These are phyloP conservation scores for Piloderma croceum DNA, from an alignment of 768 basidiomycete genomes.

Conservation along the genomic window DNA sequence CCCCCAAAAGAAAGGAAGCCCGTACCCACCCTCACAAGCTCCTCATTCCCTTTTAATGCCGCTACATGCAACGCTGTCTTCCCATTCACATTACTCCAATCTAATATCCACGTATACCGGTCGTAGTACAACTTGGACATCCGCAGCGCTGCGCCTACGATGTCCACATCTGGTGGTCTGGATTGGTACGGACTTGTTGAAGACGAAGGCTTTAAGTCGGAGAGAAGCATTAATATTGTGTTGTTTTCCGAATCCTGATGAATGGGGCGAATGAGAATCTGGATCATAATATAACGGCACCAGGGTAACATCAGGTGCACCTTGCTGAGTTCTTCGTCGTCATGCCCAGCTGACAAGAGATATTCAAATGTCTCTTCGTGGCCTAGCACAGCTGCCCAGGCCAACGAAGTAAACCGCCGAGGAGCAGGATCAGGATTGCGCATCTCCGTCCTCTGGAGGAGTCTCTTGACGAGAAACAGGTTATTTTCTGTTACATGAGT, in stretches of 20 bases:
- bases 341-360: slow-evolving; percentile 78
- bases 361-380: slow-evolving; percentile 93
- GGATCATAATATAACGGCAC: no score
- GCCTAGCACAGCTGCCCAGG: slow-evolving; percentile 86
- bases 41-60: slow-evolving; percentile 83
- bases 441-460: slow-evolving; percentile 82
- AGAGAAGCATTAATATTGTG: slow-evolving; percentile 90
- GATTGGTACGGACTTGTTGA: slow-evolving; percentile 40
- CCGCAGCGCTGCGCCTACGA: slow-evolving; percentile 64
- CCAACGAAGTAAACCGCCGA: slow-evolving; percentile 78
- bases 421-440: slow-evolving; percentile 80
- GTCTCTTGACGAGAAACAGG: slow-evolving; percentile 84
- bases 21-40: slow-evolving; percentile 70
- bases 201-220: slow-evolving; percentile 61
- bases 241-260: slow-evolving; percentile 85
- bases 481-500: slow-evolving; percentile 70
- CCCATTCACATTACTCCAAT: slow-evolving; percentile 89
- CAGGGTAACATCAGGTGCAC: no score
- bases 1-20: slow-evolving; percentile 12
- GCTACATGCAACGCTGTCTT: slow-evolving; percentile 89
- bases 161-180: slow-evolving; percentile 44
- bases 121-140: slow-evolving; percentile 88
- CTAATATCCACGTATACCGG: slow-evolving; percentile 78
- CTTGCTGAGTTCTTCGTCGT: slow-evolving; percentile 88
- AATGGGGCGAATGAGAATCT: no score